phyloP scores from a whole-genome alignment of 495 filamentous ascomycete genomes.

The Trichoderma reesei region DNA sequence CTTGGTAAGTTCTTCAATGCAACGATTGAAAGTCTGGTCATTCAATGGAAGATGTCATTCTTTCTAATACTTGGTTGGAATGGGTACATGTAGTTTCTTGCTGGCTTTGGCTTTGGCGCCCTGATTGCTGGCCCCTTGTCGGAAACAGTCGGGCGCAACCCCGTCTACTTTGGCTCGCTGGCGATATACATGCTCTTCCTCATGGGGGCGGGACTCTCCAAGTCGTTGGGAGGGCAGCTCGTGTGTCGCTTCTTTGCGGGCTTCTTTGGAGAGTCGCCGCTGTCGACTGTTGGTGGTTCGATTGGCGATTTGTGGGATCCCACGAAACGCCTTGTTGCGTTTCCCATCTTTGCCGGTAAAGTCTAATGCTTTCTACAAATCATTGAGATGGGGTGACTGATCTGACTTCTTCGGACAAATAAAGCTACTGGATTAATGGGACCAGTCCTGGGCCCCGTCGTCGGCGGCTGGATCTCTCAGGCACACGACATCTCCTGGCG shows the following conservation, averaged over 20 bases:
- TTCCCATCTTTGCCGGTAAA: constrained; percentile 26
- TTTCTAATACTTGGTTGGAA: neutral
- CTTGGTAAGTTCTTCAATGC: neutral
- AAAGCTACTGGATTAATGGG: constrained; percentile 12
- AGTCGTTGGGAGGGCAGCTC: constrained; percentile 21
- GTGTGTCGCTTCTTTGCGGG: constrained; percentile 27
- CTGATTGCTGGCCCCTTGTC: constrained; percentile 28
- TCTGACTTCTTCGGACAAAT: neutral
- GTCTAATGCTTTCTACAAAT: neutral
- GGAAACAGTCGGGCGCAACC: constrained; percentile 29
- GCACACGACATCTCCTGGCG: constrained; percentile 19
- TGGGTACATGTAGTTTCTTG: neutral
- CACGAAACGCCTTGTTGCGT: constrained; percentile 22
- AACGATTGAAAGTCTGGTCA: neutral
- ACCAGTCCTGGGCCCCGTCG: constrained; percentile 23
- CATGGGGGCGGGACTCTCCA: constrained; percentile 21
- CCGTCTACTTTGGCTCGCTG: constrained; percentile 23
- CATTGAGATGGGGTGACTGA: neutral
- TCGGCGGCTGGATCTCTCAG: constrained; percentile 22
- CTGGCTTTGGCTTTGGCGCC: constrained; percentile 24
- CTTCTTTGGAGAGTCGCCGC: constrained; percentile 22
- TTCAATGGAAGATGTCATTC: neutral
- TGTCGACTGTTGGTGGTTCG: constrained; percentile 25
- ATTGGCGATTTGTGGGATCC: constrained; percentile 24
- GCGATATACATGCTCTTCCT: constrained; percentile 27